phyloP scores from a whole-genome alignment of 2,329 filamentous ascomycete genomes.

The Phyllachora maydis region DNA sequence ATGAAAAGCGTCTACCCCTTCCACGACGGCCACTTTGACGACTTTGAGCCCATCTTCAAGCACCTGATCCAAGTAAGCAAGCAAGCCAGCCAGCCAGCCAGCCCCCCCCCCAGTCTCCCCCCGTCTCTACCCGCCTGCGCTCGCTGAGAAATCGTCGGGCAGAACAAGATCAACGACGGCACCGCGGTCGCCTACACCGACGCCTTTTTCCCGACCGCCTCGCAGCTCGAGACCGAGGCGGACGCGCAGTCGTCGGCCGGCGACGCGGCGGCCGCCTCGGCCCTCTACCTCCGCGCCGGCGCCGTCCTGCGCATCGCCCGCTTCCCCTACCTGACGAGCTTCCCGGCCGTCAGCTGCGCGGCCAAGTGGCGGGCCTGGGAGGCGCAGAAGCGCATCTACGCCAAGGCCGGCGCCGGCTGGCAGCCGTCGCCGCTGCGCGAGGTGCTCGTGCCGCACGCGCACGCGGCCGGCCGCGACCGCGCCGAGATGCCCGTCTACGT shows the following conservation, averaged over 20 bases:
- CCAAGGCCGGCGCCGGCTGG: conserved; percentile 33
- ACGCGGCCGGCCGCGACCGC: conserved; percentile 27
- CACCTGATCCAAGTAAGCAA: conserved; percentile 38
- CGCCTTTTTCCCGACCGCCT: conserved; percentile 39
- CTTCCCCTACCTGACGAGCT: conserved; percentile 35
- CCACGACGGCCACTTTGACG: conserved; percentile 46
- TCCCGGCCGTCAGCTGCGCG: conserved; percentile 15
- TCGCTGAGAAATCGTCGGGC: no score
- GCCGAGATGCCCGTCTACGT: conserved; percentile 41
- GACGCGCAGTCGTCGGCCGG: conserved; percentile 24
- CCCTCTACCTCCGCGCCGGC: conserved; percentile 48
- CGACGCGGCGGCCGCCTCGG: conserved; percentile 30
- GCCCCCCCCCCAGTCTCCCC: conserved; percentile 1
- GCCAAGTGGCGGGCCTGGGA: conserved; percentile 42
- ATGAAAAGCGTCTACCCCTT: conserved; percentile 49
- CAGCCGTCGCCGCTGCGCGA: conserved; percentile 39
- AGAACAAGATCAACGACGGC: conserved; percentile 41
- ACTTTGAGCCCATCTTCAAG: conserved; percentile 51
- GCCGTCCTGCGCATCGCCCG: conserved; percentile 54
- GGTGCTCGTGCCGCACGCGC: conserved; percentile 35
- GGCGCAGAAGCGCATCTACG: conserved; percentile 40
- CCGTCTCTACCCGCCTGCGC: conserved; percentile 1
- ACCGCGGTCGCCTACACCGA: conserved; percentile 44
- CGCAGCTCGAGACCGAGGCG: conserved; percentile 30
- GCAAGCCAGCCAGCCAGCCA: conserved; percentile 11